Evolutionary conservation across 2,329 filamentous ascomycete genomes (phyloP).

Genomic region (Aureobasidium sp.): DNA sequence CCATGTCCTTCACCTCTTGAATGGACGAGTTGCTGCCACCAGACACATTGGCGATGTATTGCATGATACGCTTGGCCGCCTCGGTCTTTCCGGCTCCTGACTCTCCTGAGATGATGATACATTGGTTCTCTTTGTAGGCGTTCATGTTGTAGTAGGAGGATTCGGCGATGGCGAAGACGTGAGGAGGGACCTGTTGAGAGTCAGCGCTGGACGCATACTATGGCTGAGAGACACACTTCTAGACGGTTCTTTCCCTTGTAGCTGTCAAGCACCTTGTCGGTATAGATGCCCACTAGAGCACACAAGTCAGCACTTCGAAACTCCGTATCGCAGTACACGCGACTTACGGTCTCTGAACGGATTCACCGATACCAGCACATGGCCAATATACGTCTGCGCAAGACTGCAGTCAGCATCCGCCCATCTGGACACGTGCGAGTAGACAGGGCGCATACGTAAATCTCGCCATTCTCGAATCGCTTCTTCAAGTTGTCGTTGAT

Average conservation of each 20-base stretch:
- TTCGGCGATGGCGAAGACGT: constrained; percentile 96
- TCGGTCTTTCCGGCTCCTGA: constrained; percentile 98
- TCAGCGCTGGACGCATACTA: neutral
- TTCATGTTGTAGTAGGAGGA: constrained; percentile 99
- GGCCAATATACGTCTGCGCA: constrained; percentile 84
- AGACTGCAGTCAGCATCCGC: neutral
- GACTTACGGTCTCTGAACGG: constrained; percentile 68
- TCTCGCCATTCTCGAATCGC: constrained; percentile 92
- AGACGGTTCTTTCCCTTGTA: constrained; percentile 96
- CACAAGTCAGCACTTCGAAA: neutral
- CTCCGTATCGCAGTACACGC: too few species aligned
- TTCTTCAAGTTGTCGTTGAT: constrained; percentile 99
- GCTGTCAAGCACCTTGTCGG: constrained; percentile 82
- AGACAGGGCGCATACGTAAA: constrained; percentile 49
- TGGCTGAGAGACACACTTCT: constrained; percentile 43
- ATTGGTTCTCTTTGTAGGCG: constrained; percentile 97
- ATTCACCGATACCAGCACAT: constrained; percentile 98
- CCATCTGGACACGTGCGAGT: neutral
- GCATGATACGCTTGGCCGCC: constrained; percentile 97
- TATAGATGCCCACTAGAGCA: constrained; percentile 73
- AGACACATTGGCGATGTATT: constrained; percentile 97
- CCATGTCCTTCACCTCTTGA: constrained; percentile 98
- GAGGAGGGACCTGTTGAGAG: constrained; percentile 47
- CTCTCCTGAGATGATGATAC: constrained; percentile 98
- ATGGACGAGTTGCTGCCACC: constrained; percentile 78